These are phyloP conservation scores for Penicillium coprophilum DNA, from an alignment of 495 filamentous ascomycete genomes.

Conservation along the genomic window DNA sequence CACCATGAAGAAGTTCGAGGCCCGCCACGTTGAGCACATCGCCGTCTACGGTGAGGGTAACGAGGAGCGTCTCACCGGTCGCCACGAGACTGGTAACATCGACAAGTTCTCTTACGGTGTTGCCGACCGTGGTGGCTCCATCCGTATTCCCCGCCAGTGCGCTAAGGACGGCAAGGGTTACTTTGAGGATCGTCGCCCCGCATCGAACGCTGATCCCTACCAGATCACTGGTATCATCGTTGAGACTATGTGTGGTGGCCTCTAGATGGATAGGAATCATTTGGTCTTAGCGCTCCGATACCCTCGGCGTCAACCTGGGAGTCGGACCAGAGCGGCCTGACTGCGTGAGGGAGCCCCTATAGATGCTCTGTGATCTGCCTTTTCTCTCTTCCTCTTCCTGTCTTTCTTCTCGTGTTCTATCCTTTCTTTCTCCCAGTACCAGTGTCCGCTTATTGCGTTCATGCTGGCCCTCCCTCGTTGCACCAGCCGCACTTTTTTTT, in stretches of 20 bases:
- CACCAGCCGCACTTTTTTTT: slow-evolving; percentile 27
- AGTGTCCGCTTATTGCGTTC: slow-evolving; percentile 32
- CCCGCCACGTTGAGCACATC: slow-evolving; percentile 92
- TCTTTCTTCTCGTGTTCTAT: slow-evolving; percentile 14
- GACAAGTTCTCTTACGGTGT: slow-evolving; percentile 95
- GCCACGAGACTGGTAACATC: slow-evolving; percentile 92
- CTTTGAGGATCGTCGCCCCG: slow-evolving; percentile 95
- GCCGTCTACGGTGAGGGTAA: slow-evolving; percentile 97
- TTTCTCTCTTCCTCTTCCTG: slow-evolving; percentile 9
- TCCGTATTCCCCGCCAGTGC: slow-evolving; percentile 88
- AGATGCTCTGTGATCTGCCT: slow-evolving; percentile 28
- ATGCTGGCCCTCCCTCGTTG: slow-evolving; percentile 28
- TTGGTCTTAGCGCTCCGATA: slow-evolving; percentile 51
- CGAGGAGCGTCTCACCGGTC: slow-evolving; percentile 84
- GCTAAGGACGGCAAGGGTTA: slow-evolving; percentile 96
- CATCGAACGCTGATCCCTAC: slow-evolving; percentile 95
- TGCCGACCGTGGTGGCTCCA: slow-evolving; percentile 90
- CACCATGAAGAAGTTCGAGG: slow-evolving; percentile 83
- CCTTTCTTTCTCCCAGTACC: slow-evolving; percentile 21
- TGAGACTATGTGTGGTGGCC: slow-evolving; percentile 62
- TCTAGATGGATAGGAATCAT: slow-evolving; percentile 39
- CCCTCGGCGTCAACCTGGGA: slow-evolving; percentile 48
- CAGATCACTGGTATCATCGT: slow-evolving; percentile 93
- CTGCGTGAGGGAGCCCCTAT: slow-evolving; percentile 38
- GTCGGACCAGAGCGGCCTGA: slow-evolving; percentile 44